Evolutionary conservation across 495 filamentous ascomycete genomes (phyloP), one percentile per base, ranked within the genome.

Genomic region (Penicillium herquei): DNA sequence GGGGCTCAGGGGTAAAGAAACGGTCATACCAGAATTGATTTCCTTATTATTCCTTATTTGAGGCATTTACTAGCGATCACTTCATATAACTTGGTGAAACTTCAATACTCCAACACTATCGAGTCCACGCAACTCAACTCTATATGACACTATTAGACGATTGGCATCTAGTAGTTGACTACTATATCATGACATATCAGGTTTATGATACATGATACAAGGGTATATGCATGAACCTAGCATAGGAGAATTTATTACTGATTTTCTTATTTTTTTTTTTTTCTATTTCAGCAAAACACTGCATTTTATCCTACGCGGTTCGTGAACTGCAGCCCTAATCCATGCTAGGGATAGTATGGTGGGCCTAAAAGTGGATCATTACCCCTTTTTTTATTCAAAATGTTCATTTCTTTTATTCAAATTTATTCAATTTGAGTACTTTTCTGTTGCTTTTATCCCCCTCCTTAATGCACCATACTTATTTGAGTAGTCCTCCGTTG

Each of bases 1-100:
- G 59, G 62, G 62, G 65, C 65, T 68, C 65, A 68, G 65, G 65
- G 65, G 65, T 62, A 26, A n/a, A 26, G 21, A 26, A 26, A 26
- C 21, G 21, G 21, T 26, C 21, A 26, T 26, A n/a, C n/a, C n/a
- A n/a, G n/a, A n/a, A n/a, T n/a, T n/a, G n/a, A n/a, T n/a, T n/a
- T n/a, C n/a, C n/a, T n/a, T n/a, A n/a, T n/a, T n/a, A n/a, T 37
- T 10, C 12, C 34, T 6, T 37, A 1, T 37, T 13, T 37, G 34
- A 9, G 34, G 34, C 34, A 37, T 37, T 37, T 37, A 37, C 2
- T 37, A 37, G 34, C 34, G 34, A 37, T 9, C 34, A 37, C 1
- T 26, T 37, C 34, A 37, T 37, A 37, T 35, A 35, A 35, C 33
- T 17, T 42, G 39, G 40, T 21, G 9, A 9, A 21, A 21, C 40